Evolutionary conservation across 1,139 yeast species (phyloP), one percentile per base, ranked within the genome.

Genomic region (Keqinozyma sinolaborantium): DNA sequence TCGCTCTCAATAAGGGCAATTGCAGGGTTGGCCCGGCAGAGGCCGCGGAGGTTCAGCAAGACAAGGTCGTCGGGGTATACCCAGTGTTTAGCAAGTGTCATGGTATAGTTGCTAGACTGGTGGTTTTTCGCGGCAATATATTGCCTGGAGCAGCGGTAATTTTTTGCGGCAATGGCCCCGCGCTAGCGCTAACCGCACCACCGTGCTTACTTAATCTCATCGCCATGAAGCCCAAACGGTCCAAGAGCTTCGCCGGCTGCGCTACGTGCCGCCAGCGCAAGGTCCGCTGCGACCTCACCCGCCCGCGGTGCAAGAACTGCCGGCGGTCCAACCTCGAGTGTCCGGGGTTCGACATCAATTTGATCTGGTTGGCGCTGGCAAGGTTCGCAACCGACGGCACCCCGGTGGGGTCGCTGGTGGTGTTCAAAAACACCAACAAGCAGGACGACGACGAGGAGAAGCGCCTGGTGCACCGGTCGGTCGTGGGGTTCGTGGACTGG

Each of bases 281-380:
- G 47, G 63, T 73, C 26, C 58, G 72, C 30, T 73, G 79, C 48
- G 79, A 72, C 41, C 56, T 70, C 23, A 43, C 45, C 11, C 56
- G 58, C 35, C 79, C 79, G 2, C 45, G 38, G 11, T 73, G 79
- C 46, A 50, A 51, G 12, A 61, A 69, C 30, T 73, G 79, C 46
- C 33, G 47, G 10, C 61, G 58, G 34, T 58, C 63, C 50, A 78
- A 81, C 1, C 51, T 83, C 15, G 62, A 66, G 4, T 87, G 96
- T 50, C 87, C 83, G 20, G 96, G 96, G 0, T 87, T 86, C 48
- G 86, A 79, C 38, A 81, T 87, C 40, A 84, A 83, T 41, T 70
- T 87, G 16, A 64, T 88, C 40, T 87, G 96, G 96, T 75, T 83
- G 7, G 59, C 58, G 14, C 79, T 83, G 2, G 59, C 78, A 4